Base-by-base conservation (phyloP, 345 rosid genomes). In the Hypericum perforatum region DNA sequence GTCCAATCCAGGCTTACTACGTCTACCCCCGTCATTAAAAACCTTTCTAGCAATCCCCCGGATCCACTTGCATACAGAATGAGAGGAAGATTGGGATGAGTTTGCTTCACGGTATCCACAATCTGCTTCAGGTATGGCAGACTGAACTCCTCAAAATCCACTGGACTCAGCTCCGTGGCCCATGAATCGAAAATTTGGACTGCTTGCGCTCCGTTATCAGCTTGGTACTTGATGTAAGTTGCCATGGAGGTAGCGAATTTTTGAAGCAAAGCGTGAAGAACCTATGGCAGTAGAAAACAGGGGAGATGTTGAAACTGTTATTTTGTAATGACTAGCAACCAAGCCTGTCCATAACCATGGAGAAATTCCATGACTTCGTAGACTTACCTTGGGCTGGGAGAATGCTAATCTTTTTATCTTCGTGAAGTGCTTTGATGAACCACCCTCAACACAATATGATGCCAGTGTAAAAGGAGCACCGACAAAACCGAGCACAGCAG, bases 401-500 rank as follows among this genome's bases (percentile, higher is more conserved):
- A 92, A 92, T 15, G 97, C 98, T 54, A 89, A 63, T 78, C 52
- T 78, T 65, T 92, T 85, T 29, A 92, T 89, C 57, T 85, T 81
- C 49, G 80, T 43, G 68, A 92, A 92, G 81, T 92, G 82, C 73
- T 89, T 88, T 49, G 97, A 92, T 32, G 98, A 92, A 64, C 95
- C 95, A 52, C 97, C 98, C 75, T 92, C 95, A 39, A 92, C 90
- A 7, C 79, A 84, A 58, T 92, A 92, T 0, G 98, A 92, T 11
- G 97, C 95, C 44, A 92, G 80, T n/a, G 97, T 92, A 65, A 92
- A 92, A 49, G 98, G 97, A 70, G 98, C 98, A 9, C 98, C 98
- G 32, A 89, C 95, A 54, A 92, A 92, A 65, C 97, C 98, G 52
- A 92, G 71, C 51, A 88, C 91, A 41, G 94, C 97, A 7, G 95